A percentile compares a stretch with the other conserved stretches of the same genome.
Conservation (phyloP, 768 basidiomycete genomes). For the Mycena haematopus region DNA sequence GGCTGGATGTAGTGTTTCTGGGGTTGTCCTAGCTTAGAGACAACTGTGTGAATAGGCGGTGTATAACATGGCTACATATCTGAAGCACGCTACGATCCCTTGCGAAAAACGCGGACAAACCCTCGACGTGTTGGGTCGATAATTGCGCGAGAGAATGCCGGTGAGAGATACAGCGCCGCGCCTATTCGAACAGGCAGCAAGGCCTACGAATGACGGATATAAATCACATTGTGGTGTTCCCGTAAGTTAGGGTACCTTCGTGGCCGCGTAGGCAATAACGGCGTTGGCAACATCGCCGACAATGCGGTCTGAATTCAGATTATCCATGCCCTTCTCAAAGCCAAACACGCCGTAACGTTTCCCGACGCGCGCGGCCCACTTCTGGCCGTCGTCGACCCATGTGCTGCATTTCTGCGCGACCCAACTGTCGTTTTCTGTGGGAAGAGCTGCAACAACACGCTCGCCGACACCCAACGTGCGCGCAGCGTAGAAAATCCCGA, state of each 20-base stretch:
- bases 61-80: no score
- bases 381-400: slow-evolving; percentile 84
- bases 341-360: slow-evolving; percentile 83
- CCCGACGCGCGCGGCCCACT: slow-evolving; percentile 74
- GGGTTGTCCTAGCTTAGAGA: no score
- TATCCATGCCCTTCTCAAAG: slow-evolving; percentile 59
- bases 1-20: no score
- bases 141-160: slow-evolving; percentile 71
- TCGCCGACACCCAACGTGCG: slow-evolving; percentile 74
- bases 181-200: slow-evolving; percentile 77
- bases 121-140: slow-evolving; percentile 64
- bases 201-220: slow-evolving; percentile 51
- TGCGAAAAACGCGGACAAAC: slow-evolving; percentile 41
- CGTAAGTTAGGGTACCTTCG: slow-evolving; percentile 60
- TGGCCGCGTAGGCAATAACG: slow-evolving; percentile 79
- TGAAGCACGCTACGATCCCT: neutral
- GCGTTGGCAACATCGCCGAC: slow-evolving; percentile 85
- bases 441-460: slow-evolving; percentile 49
- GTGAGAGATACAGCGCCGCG: slow-evolving; percentile 73
- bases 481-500: slow-evolving; percentile 75
- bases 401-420: slow-evolving; percentile 47
- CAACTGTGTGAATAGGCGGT: neutral
- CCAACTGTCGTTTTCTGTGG: slow-evolving; percentile 42
- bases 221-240: neutral
- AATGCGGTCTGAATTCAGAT: slow-evolving; percentile 46